phyloP scores from a whole-genome alignment of 176 grass and related monocot genomes.

The Avena eriantha region DNA sequence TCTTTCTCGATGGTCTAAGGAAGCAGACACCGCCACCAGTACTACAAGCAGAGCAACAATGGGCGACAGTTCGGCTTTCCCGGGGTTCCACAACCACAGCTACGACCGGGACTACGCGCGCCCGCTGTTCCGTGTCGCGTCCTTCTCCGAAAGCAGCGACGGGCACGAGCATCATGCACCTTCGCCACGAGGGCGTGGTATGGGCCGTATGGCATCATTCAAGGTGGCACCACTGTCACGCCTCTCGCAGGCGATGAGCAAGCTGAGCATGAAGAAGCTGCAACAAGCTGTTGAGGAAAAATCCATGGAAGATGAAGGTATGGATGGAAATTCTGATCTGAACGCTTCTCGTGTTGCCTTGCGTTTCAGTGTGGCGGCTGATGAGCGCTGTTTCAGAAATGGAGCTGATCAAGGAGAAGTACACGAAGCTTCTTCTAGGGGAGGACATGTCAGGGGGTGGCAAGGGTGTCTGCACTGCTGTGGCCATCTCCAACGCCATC shows the following conservation, averaged over 20 bases:
- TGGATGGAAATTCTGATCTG: not conserved
- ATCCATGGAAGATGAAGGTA: conserved; percentile 49
- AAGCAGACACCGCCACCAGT: not conserved
- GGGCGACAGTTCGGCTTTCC: conserved; percentile 47
- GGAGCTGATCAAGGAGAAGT: conserved; percentile 97
- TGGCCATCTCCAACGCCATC: conserved; percentile 93
- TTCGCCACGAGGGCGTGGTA: conserved; percentile 1
- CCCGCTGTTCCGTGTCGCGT: conserved; percentile 46
- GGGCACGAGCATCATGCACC: conserved; percentile 23
- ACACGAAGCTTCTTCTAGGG: conserved; percentile 86
- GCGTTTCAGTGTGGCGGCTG: conserved; percentile 27
- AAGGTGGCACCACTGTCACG: conserved; percentile 36
- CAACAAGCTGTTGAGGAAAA: conserved; percentile 40
- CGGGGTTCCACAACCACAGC: conserved; percentile 42
- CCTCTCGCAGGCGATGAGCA: conserved; percentile 47
- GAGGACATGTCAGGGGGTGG: conserved; percentile 96
- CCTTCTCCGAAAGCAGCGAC: conserved; percentile 56
- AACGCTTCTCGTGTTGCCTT: not conserved
- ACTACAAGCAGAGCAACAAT: conserved; percentile 13
- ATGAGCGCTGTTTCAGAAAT: conserved; percentile 60
- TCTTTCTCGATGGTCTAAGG: conserved; percentile 26
- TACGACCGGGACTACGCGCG: conserved; percentile 24
- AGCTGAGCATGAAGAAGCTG: conserved; percentile 56
- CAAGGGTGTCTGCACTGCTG: conserved; percentile 88
- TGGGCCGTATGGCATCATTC: not conserved